phyloP scores from a whole-genome alignment of 805 yeast species.

The Saccharomycopsis sp. region DNA sequence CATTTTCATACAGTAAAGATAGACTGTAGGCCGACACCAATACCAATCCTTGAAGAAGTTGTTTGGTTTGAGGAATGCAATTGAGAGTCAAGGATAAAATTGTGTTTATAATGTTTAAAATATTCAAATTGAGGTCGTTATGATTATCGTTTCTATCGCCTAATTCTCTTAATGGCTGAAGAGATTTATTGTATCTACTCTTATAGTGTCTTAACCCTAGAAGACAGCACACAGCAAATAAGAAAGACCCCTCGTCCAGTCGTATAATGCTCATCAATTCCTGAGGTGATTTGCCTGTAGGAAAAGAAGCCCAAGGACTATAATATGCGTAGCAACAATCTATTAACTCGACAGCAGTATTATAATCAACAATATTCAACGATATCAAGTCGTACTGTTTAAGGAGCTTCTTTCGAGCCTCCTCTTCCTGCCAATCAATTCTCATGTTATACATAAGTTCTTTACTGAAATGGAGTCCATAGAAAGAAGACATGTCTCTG shows the following conservation, averaged over 20 bases:
- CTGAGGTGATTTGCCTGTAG: neutral
- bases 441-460: neutral
- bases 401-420: neutral
- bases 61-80: neutral
- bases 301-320: neutral
- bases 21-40: slow-evolving; percentile 59
- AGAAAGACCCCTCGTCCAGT: neutral
- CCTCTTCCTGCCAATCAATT: neutral
- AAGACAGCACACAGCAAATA: neutral
- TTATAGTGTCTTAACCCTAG: neutral
- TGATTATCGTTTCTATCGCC: neutral
- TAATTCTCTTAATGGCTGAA: no score
- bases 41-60: slow-evolving; percentile 63
- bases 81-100: neutral
- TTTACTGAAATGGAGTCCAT: neutral
- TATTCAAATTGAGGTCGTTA: neutral
- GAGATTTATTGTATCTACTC: neutral
- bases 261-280: neutral
- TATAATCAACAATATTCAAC: neutral
- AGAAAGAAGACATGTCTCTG: neutral
- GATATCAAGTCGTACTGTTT: neutral
- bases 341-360: neutral
- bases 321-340: neutral
- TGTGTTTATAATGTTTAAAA: neutral
- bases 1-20: slow-evolving; percentile 46